These are phyloP conservation scores for Zea luxurians DNA, from an alignment of 176 grass and related monocot species.

Conservation along the genomic window DNA sequence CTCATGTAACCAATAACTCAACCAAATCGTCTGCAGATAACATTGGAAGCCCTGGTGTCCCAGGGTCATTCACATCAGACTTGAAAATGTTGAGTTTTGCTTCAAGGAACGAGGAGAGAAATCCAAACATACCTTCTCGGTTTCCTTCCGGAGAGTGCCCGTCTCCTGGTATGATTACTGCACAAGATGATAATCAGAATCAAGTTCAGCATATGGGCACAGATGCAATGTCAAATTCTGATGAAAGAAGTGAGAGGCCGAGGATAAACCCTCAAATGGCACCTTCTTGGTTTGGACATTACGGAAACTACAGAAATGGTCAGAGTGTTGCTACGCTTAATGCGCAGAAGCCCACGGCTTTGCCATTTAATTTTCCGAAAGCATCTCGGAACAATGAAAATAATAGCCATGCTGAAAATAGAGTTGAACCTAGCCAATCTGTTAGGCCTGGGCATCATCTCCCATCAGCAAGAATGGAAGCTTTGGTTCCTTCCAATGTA, in stretches of 20 bases:
- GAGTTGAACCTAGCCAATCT: conserved; percentile 55
- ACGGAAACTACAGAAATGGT: conserved; percentile 66
- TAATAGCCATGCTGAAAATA: conserved; percentile 55
- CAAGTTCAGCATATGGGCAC: conserved; percentile 44
- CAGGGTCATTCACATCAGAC: conserved; percentile 56
- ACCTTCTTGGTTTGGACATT: conserved; percentile 84
- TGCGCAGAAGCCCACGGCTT: conserved; percentile 42
- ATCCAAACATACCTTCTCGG: conserved; percentile 41
- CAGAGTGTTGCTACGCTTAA: conserved; percentile 54
- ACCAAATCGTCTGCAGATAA: conserved; percentile 50
- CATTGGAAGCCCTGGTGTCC: conserved; percentile 45
- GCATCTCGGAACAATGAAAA: conserved; percentile 60
- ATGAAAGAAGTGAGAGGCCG: conserved; percentile 54
- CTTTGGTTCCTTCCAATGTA: conserved; percentile 39
- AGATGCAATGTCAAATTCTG: conserved; percentile 45
- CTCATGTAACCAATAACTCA: conserved; percentile 51
- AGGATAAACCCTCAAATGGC: conserved; percentile 89
- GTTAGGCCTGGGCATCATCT: conserved; percentile 43
- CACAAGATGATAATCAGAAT: conserved; percentile 52
- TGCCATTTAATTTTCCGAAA: conserved; percentile 67
- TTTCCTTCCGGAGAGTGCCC: conserved; percentile 47
- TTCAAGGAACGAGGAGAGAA: conserved; percentile 65
- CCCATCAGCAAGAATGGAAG: conserved; percentile 31
- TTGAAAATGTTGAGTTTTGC: conserved; percentile 78
- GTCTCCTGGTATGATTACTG: conserved; percentile 34